Evolutionary conservation across 169 alveolate genomes (phyloP).

Genomic region (Blepharisma undulans): DNA sequence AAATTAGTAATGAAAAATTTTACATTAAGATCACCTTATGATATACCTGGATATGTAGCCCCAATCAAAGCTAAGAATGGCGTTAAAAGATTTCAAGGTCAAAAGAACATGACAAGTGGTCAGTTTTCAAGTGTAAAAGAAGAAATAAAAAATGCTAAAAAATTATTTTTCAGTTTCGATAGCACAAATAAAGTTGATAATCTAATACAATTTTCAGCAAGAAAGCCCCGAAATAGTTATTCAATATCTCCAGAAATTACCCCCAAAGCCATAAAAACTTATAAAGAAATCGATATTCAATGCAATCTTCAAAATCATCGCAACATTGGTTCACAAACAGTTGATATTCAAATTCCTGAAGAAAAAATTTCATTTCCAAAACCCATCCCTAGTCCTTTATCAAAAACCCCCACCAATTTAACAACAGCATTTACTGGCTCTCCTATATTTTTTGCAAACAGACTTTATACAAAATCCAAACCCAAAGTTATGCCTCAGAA

Average conservation of each 20-base stretch:
- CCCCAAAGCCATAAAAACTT: background rate
- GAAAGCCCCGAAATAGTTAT: background rate
- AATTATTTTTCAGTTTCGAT: background rate
- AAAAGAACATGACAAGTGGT: background rate
- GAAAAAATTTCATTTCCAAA: background rate
- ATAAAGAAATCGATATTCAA: background rate
- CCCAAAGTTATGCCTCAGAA: background rate
- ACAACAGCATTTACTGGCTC: background rate
- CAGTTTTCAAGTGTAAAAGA: background rate
- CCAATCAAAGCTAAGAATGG: background rate
- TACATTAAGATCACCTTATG: background rate
- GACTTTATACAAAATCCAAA: background rate
- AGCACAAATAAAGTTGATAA: background rate
- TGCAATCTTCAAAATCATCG: background rate
- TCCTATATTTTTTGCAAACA: background rate
- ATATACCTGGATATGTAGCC: background rate
- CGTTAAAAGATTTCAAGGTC: background rate
- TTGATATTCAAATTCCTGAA: background rate
- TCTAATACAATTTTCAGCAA: background rate
- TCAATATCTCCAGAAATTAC: background rate
- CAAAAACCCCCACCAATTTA: background rate
- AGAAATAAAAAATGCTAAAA: background rate
- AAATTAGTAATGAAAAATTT: background rate
- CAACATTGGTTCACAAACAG: background rate
- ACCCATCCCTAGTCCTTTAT: background rate